Evolutionary conservation across 768 basidiomycete species (phyloP), one percentile per base, ranked within the genome.

Genomic region (Rubroboletus satanas): DNA sequence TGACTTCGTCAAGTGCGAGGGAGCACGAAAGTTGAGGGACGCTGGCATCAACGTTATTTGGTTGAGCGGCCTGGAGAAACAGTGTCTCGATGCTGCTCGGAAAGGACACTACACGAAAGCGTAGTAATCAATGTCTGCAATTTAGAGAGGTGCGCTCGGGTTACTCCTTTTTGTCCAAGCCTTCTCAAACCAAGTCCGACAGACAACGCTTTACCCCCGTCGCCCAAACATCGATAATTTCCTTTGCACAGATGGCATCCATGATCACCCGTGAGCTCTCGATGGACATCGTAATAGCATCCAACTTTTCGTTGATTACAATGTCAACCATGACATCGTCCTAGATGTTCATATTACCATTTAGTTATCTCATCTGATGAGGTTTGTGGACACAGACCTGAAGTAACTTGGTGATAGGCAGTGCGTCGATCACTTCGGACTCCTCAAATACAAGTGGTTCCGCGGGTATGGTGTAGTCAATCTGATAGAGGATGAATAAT

Each of bases 1-100:
- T 51, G 96, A 98, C 70, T 99, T 98, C 67, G 96, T 99, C 12
- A 78, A 83, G 10, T 98, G 96, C 66, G 89, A 95, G 70, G 96
- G 96, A 7, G 88, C 90, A 5, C 77, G 75, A 56, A 84, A 82
- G 62, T 66, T 98, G 61, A 79, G 72, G 63, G 79, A 84, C 26
- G 85, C 83, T 7, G 91, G 88, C 5, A 76, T 93, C 5, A 81
- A 88, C 44, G 82, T 97, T 0, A 63, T 88, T n/a, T 88, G 90
- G 83, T 56, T 91, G 18, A 75, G 75, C 26, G 87, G 84, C 3
- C 67, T 97, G 41, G 90, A 93, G 64, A 77, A 85, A 36, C 82
- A 88, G 60, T 98, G 96, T 72, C 74, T 98, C 51, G 74, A 75
- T 26, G 86, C 83, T 49, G 97, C 97, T 21, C 81, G 95, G 54